phyloP scores from a whole-genome alignment of 108 stramenopile genomes.

The Skeletonema marinoi region DNA sequence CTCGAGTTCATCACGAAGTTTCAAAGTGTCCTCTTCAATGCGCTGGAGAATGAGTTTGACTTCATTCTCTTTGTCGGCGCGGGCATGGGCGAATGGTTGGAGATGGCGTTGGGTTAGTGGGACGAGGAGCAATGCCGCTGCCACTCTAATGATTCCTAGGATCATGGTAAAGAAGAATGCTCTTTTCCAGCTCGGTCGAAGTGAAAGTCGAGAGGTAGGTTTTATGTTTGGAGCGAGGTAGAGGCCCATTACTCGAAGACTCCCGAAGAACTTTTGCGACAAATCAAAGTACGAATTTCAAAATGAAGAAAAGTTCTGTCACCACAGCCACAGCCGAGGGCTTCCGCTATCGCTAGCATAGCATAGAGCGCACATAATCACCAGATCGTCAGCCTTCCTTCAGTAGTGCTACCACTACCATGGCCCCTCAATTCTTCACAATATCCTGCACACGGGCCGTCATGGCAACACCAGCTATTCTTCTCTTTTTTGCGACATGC shows the following conservation, averaged over 20 bases:
- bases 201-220: no score
- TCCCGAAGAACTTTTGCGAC: no score
- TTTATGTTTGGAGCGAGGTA: no score
- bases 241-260: no score
- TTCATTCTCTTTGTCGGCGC: conserved; percentile 1
- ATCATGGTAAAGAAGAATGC: background rate
- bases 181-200: no score
- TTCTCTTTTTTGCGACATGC: background rate
- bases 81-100: background rate
- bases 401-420: background rate
- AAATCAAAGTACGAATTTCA: no score
- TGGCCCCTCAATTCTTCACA: background rate
- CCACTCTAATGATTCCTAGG: background rate
- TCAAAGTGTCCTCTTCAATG: conserved; percentile 1
- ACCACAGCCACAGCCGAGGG: no score
- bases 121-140: background rate
- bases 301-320: no score
- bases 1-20: conserved; percentile 24
- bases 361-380: no score
- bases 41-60: conserved; percentile 6
- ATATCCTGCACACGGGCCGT: background rate
- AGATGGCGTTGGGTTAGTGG: background rate
- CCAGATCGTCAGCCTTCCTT: no score
- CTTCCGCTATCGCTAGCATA: no score
- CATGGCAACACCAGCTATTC: conserved; percentile 6